A percentile compares a stretch with the other conserved stretches of the same genome.
Evolutionary conservation across 352 stramenopile genomes (phyloP).

Genomic region (Phytophthora sansomeana): DNA sequence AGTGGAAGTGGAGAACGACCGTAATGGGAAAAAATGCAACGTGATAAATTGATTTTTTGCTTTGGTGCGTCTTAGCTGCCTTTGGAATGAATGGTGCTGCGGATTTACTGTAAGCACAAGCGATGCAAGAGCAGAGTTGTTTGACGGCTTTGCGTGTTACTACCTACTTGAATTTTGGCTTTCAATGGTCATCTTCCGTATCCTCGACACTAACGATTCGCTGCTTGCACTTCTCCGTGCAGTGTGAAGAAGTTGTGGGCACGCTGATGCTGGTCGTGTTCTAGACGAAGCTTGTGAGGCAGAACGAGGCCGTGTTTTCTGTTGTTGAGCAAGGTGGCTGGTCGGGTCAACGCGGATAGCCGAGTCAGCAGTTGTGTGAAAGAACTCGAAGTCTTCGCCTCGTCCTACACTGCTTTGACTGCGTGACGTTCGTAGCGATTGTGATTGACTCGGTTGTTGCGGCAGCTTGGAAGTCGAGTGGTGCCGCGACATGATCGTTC

Average conservation of each 20-base stretch:
- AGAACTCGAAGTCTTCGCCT: slow-evolving; percentile 1
- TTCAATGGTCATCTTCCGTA: slow-evolving; percentile 40
- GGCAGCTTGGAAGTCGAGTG: slow-evolving; percentile 27
- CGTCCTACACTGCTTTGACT: slow-evolving; percentile 25
- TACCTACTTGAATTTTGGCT: neutral
- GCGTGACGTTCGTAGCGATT: slow-evolving; percentile 9
- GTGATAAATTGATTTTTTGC: slow-evolving; percentile 10
- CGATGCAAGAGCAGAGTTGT: too few species aligned
- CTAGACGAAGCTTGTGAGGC: slow-evolving; percentile 15
- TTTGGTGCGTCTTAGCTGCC: neutral
- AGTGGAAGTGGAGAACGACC: slow-evolving; percentile 3
- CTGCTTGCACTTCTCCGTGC: slow-evolving; percentile 18
- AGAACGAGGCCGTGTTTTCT: slow-evolving; percentile 24
- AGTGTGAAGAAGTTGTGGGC: slow-evolving; percentile 11
- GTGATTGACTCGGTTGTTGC: slow-evolving; percentile 12
- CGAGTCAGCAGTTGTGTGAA: neutral
- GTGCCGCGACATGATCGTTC: slow-evolving; percentile 52
- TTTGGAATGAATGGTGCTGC: neutral
- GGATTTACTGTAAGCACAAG: too few species aligned
- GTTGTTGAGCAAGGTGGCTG: slow-evolving; percentile 19
- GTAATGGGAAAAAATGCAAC: slow-evolving; percentile 20
- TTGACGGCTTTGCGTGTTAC: neutral
- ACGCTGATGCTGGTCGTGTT: slow-evolving; percentile 5
- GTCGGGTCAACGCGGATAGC: slow-evolving; percentile 14
- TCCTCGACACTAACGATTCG: slow-evolving; percentile 39